These are phyloP conservation scores for Cucurbita argyrosperma DNA, from an alignment of 306 rosid species.

Conservation along the genomic window DNA sequence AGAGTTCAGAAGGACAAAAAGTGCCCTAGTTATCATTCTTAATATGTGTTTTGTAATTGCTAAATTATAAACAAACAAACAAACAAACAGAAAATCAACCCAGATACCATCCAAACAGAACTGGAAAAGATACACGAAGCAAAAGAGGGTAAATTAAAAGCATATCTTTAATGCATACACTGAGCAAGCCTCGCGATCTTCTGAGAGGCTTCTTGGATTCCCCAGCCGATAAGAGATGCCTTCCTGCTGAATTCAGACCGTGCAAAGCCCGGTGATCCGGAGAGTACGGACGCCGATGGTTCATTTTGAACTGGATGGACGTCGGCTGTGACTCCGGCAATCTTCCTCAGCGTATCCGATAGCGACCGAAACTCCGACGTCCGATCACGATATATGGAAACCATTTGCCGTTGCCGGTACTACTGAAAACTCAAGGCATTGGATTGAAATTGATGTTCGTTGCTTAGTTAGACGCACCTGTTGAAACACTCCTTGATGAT, in stretches of 20 bases:
- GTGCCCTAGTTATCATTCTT: not conserved
- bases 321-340: slow-evolving; percentile 28
- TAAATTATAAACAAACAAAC: not conserved
- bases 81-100: not conserved
- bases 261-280: slow-evolving; percentile 5
- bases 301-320: slow-evolving; percentile 20
- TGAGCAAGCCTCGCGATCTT: slow-evolving; percentile 59
- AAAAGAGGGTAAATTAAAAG: not conserved
- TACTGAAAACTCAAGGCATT: not conserved
- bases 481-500: not conserved
- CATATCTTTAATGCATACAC: slow-evolving; percentile 19
- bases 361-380: slow-evolving; percentile 77
- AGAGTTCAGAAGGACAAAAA: not conserved
- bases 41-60: not conserved
- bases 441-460: not conserved
- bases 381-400: slow-evolving; percentile 64
- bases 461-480: not conserved
- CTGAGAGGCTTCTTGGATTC: slow-evolving; percentile 68
- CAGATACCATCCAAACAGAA: not conserved
- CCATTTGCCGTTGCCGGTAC: slow-evolving; percentile 30
- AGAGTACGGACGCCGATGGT: slow-evolving; percentile 23
- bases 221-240: slow-evolving; percentile 69
- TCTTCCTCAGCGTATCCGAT: slow-evolving; percentile 52
- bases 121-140: not conserved
- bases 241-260: slow-evolving; percentile 75